Evolutionary conservation across 108 stramenopile species (phyloP), one percentile per base, ranked within the genome.

Genomic region (Cylindrotheca closterium): DNA sequence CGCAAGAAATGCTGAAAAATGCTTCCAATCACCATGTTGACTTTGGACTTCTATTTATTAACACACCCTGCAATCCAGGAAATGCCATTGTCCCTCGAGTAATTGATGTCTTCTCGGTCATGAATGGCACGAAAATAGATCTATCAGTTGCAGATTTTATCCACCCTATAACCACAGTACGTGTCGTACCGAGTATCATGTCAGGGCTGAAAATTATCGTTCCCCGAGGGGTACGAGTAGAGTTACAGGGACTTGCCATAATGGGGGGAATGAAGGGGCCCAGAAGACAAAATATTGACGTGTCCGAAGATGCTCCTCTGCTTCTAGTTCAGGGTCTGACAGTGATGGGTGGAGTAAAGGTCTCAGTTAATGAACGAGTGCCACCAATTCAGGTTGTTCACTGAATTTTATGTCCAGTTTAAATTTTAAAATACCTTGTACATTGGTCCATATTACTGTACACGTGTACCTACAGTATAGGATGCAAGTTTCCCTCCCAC

Each of bases 91-190:
- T 42, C 15, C 37, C 37, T 7, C 10, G 10, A 42, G 15, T 15
- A 7, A 42, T 42, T 15, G 15, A 15, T 42, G 37, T 15, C 15
- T 5, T 24, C 7, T n/a, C 51, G 19, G 17, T 51, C 12, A 23
- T 51, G 51, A 51, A n/a, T 51, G 51, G 51, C 7, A 19, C 12
- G 12, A 51, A 51, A 19, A 19, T 51, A 23, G 51, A 51, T 51
- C n/a, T 51, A 5, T 51, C 51, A n/a, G 7, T 8, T 19, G 51
- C 51, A 7, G 51, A 51, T 24, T 24, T 51, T 51, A n/a, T 51
- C 7, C n/a, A 51, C 23, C 51, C 51, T 17, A n/a, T n/a, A 51
- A 51, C 51, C n/a, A 51, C n/a, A 5, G n/a, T 51, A 8, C 51
- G 7, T 23, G 51, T 51, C 51, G 23, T 24, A 17, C 22, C 22